Conservation (phyloP, 2,329 filamentous ascomycete genomes). For the Fusarium euwallaceae region DNA sequence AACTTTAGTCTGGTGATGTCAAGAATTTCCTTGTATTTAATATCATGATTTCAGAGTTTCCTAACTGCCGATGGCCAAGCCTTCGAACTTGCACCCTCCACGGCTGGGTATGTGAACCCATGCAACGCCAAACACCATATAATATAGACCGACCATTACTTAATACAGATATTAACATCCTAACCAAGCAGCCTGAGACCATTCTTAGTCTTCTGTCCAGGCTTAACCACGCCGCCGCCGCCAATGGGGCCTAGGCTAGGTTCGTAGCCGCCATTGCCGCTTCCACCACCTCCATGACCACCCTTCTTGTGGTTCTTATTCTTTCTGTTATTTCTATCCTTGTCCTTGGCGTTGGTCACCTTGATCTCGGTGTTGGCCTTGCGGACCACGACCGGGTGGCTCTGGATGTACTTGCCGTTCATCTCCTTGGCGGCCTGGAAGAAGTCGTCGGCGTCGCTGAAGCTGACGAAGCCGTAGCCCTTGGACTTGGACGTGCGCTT, state of each 20-base stretch:
- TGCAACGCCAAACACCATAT: conserved; percentile 41
- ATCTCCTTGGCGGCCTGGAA: conserved; percentile 97
- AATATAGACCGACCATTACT: neutral
- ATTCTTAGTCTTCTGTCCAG: conserved; percentile 76
- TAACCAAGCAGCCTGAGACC: conserved; percentile 72
- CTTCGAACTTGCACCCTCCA: neutral
- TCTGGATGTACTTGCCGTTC: conserved; percentile 99
- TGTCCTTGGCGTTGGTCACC: conserved; percentile 76
- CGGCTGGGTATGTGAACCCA: conserved; percentile 18
- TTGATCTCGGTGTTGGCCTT: conserved; percentile 94
- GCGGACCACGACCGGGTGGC: conserved; percentile 89
- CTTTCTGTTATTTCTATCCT: conserved; percentile 56
- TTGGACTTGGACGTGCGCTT: conserved; percentile 97
- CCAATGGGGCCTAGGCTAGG: conserved; percentile 63
- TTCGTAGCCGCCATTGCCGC: conserved; percentile 58
- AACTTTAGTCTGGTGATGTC: neutral
- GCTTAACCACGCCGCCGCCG: conserved; percentile 69
- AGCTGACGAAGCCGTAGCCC: conserved; percentile 96
- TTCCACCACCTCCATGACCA: conserved; percentile 46
- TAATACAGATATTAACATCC: neutral
- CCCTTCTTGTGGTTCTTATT: conserved; percentile 55
- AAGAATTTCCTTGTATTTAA: neutral
- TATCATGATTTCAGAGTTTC: neutral
- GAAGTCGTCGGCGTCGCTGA: conserved; percentile 94
- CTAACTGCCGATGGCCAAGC: neutral